A percentile compares a stretch with the other conserved stretches of the same genome.
Conservation (phyloP, 495 filamentous ascomycete genomes). For the Aspergillus panamensis region DNA sequence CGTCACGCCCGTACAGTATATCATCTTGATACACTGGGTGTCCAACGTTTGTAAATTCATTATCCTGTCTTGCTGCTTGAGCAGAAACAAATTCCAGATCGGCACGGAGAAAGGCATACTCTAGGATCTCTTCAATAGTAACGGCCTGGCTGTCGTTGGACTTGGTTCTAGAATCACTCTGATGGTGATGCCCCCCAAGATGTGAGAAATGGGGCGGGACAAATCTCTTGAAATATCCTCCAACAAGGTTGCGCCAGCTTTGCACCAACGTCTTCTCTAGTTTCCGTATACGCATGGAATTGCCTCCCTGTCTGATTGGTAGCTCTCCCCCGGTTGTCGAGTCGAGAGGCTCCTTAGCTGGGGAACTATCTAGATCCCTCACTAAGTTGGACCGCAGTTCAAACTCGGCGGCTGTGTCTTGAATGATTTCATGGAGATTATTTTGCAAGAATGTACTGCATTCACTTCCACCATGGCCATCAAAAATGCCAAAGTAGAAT, state of each 20-base stretch:
- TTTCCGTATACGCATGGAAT: conserved; percentile 36
- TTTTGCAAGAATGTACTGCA: conserved; percentile 85
- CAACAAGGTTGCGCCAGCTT: conserved; percentile 80
- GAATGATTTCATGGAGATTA: conserved; percentile 81
- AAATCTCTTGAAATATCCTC: conserved; percentile 92
- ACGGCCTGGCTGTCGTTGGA: conserved; percentile 19
- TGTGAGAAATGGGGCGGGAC: conserved; percentile 62
- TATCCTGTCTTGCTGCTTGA: conserved; percentile 70
- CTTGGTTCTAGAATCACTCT: conserved; percentile 15
- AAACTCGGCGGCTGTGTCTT: conserved; percentile 71
- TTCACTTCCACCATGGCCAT: conserved; percentile 89
- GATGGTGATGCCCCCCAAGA: conserved; percentile 12
- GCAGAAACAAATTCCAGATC: conserved; percentile 91
- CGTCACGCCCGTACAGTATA: conserved; percentile 63
- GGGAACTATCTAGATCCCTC: conserved; percentile 15
- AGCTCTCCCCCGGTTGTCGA: conserved; percentile 19
- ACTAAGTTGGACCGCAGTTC: conserved; percentile 66
- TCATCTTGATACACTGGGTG: conserved; percentile 76
- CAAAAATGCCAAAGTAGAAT: conserved; percentile 96
- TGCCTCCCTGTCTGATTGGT: conserved; percentile 41
- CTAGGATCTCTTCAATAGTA: conserved; percentile 55
- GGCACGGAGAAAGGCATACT: conserved; percentile 86
- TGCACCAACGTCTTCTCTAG: conserved; percentile 65
- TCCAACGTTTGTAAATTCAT: conserved; percentile 65
- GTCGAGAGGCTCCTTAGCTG: conserved; percentile 10